A percentile compares a stretch with the other conserved stretches of the same genome.
Evolutionary conservation across 2,329 filamentous ascomycete genomes (phyloP).

Genomic region (Phoma herbarum): DNA sequence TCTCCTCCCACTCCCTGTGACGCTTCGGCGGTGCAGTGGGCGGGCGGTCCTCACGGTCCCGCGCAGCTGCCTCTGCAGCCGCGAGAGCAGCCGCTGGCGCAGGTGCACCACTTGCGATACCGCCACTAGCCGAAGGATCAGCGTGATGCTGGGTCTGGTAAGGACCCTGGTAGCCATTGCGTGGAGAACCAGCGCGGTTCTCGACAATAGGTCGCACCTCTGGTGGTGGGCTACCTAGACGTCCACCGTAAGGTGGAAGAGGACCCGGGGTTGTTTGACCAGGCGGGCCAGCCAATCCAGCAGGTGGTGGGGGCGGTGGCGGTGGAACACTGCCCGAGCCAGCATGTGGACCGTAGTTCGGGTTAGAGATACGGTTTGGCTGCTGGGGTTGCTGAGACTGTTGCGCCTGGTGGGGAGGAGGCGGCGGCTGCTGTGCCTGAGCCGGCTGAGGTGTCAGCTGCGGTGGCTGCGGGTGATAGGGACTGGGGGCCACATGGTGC

Average conservation of each 20-base stretch:
- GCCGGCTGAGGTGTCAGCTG: constrained; percentile 62
- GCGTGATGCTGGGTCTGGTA: constrained; percentile 73
- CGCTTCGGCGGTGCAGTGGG: constrained; percentile 80
- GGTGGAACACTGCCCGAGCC: constrained; percentile 56
- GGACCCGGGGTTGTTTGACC: constrained; percentile 58
- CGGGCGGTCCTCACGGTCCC: constrained; percentile 75
- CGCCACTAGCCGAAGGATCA: constrained; percentile 65
- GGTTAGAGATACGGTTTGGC: constrained; percentile 57
- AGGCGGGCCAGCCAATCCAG: constrained; percentile 58
- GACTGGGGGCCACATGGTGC: constrained; percentile 61
- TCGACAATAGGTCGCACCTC: constrained; percentile 86
- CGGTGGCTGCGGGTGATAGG: constrained; percentile 57
- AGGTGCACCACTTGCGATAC: constrained; percentile 74
- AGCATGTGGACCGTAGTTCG: constrained; percentile 58
- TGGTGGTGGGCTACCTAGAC: constrained; percentile 78
- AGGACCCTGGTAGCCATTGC: constrained; percentile 83
- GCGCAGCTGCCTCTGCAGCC: constrained; percentile 73
- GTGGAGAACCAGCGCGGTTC: constrained; percentile 88
- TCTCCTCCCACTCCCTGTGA: constrained; percentile 89
- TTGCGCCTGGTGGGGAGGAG: constrained; percentile 40
- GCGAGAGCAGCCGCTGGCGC: constrained; percentile 70
- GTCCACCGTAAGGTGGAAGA: constrained; percentile 74
- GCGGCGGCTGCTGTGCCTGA: constrained; percentile 55
- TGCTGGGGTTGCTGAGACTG: constrained; percentile 47
- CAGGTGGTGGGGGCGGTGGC: constrained; percentile 69